A percentile compares a stretch with the other conserved stretches of the same genome.
Conservation (phyloP, 2,329 filamentous ascomycete genomes). For the Fusarium azukiicola region DNA sequence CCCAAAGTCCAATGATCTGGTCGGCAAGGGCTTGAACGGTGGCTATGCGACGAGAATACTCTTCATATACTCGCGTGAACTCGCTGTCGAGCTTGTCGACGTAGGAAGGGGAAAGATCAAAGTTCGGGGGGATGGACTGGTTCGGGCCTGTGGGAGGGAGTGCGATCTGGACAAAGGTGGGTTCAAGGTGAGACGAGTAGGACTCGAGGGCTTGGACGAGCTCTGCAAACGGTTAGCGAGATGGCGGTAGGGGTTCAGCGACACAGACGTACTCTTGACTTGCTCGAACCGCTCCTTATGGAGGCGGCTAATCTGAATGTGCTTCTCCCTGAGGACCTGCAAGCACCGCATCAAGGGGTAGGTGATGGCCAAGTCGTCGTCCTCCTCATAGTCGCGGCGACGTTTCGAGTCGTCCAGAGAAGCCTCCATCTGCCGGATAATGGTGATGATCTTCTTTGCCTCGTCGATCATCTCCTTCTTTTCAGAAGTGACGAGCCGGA, state of each 20-base stretch:
- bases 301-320: conserved; percentile 87
- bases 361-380: conserved; percentile 87
- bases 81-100: conserved; percentile 93
- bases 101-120: conserved; percentile 96
- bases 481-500: conserved; percentile 91
- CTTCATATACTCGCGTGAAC: conserved; percentile 97
- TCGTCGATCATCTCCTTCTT: conserved; percentile 96
- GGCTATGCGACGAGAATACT: conserved; percentile 92
- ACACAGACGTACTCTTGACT: conserved; percentile 87
- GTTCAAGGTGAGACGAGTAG: conserved; percentile 97
- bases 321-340: conserved; percentile 91
- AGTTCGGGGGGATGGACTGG: conserved; percentile 88
- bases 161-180: conserved; percentile 91
- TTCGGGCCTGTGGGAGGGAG: conserved; percentile 91
- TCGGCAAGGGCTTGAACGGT: conserved; percentile 88
- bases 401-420: conserved; percentile 89
- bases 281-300: conserved; percentile 97
- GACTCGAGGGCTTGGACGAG: conserved; percentile 96
- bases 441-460: conserved; percentile 90
- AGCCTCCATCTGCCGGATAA: conserved; percentile 95
- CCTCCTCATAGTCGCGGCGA: conserved; percentile 82
- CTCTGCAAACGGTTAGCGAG: conserved; percentile 74
- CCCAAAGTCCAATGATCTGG: conserved; percentile 96
- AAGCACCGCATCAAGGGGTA: conserved; percentile 92
- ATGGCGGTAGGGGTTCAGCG: not conserved